phyloP scores from a whole-genome alignment of 2,329 filamentous ascomycete genomes.

The Sordariomycetes sp. region DNA sequence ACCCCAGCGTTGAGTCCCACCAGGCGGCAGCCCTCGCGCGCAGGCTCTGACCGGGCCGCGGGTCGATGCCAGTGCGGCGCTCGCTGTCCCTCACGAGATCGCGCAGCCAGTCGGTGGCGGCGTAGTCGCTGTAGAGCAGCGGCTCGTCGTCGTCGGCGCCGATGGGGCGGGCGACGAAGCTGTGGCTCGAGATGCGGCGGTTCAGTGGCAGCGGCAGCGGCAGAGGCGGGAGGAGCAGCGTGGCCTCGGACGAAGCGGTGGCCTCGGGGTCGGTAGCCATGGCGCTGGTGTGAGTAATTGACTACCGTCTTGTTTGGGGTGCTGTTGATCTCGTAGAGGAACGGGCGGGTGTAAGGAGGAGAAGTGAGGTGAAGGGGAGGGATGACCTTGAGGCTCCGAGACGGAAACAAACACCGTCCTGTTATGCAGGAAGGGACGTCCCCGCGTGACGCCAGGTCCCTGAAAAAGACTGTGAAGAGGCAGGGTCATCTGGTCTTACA shows the following conservation, averaged over 20 bases:
- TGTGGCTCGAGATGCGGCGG: not conserved
- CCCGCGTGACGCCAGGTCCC: too few relatives aligned
- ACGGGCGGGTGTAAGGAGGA: not conserved
- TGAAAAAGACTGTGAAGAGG: too few relatives aligned
- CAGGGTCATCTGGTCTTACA: too few relatives aligned
- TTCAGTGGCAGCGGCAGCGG: not conserved
- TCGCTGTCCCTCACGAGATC: constrained; percentile 48
- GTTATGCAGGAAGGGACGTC: too few relatives aligned
- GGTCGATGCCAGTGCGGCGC: constrained; percentile 33
- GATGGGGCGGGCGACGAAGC: not conserved
- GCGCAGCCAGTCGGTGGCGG: constrained; percentile 52
- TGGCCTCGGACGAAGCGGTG: not conserved
- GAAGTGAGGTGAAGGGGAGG: not conserved
- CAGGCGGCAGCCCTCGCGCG: not conserved
- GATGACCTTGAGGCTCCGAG: too few relatives aligned
- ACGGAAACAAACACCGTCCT: too few relatives aligned
- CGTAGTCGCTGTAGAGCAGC: constrained; percentile 50
- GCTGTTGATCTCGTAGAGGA: not conserved
- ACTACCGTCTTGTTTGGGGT: not conserved
- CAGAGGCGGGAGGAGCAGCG: not conserved
- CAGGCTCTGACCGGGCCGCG: constrained; percentile 12
- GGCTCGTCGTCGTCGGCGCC: constrained; percentile 32
- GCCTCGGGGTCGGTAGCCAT: not conserved
- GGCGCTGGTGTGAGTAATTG: not conserved
- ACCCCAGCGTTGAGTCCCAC: constrained; percentile 41